phyloP scores from a whole-genome alignment of 2,329 filamentous ascomycete genomes.

The Daldinia sp. region DNA sequence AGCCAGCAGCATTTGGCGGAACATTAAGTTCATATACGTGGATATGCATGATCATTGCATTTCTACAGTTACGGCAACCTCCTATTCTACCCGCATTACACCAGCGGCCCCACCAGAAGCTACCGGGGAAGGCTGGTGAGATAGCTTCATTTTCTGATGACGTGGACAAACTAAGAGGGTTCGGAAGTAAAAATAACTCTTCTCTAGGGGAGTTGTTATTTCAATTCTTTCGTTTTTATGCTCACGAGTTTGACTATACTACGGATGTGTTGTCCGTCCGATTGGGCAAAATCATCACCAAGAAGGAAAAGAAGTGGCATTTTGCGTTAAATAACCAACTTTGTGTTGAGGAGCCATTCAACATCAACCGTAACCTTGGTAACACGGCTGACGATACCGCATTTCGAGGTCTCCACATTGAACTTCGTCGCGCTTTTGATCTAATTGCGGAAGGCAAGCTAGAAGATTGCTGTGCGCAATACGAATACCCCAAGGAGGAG shows the following conservation, averaged over 20 bases:
- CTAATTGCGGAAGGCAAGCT: slow-evolving; percentile 81
- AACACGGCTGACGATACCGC: slow-evolving; percentile 97
- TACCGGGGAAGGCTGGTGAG: slow-evolving; percentile 68
- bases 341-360: slow-evolving; percentile 98
- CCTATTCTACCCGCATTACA: slow-evolving; percentile 88
- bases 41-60: slow-evolving; percentile 98
- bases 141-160: slow-evolving; percentile 88
- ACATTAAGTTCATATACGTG: slow-evolving; percentile 98
- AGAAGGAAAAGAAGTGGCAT: slow-evolving; percentile 90
- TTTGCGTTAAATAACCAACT: slow-evolving; percentile 80
- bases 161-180: slow-evolving; percentile 75
- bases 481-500: slow-evolving; percentile 86
- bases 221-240: slow-evolving; percentile 94
- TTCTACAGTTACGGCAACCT: slow-evolving; percentile 85
- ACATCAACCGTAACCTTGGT: slow-evolving; percentile 84
- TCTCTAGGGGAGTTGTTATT: slow-evolving; percentile 88
- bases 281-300: slow-evolving; percentile 78
- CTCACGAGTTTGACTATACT: slow-evolving; percentile 90
- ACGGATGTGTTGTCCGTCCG: slow-evolving; percentile 85
- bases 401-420: slow-evolving; percentile 88
- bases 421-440: slow-evolving; percentile 88
- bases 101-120: slow-evolving; percentile 70
- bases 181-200: slow-evolving; percentile 81
- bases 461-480: slow-evolving; percentile 85
- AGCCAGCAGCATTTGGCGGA: slow-evolving; percentile 77